phyloP scores from a whole-genome alignment of 768 basidiomycete species.

The Suillus cothurnatus region DNA sequence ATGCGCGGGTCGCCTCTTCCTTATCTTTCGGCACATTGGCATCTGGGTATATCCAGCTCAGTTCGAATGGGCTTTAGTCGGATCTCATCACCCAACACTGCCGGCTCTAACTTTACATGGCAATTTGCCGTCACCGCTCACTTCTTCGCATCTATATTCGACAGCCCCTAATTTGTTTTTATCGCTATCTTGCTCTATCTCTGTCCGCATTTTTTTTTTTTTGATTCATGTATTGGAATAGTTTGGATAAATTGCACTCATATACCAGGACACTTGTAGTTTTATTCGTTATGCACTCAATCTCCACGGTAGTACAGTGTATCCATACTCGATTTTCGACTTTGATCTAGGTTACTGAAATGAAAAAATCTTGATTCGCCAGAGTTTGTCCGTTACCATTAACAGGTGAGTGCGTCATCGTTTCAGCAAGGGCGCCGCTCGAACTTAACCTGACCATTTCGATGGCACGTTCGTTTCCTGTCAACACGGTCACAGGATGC shows the following conservation, averaged over 20 bases:
- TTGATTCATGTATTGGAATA: not conserved
- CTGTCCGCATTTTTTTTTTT: not conserved
- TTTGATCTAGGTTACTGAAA: not conserved
- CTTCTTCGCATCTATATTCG: slow-evolving; percentile 2
- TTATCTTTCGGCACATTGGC: not conserved
- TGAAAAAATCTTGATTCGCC: not conserved
- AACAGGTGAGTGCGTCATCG: not conserved
- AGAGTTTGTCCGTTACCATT: not conserved
- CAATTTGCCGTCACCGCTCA: not conserved
- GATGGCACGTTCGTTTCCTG: not conserved
- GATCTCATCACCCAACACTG: not conserved
- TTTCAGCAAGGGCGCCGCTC: not conserved
- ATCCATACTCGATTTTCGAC: not conserved
- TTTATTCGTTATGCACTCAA: not conserved
- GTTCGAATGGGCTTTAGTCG: not conserved
- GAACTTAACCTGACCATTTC: not conserved
- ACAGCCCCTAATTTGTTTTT: slow-evolving; percentile 3
- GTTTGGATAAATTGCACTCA: not conserved
- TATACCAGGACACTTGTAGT: slow-evolving; percentile 1
- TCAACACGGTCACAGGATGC: not conserved
- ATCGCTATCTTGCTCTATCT: slow-evolving; percentile 5
- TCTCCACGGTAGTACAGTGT: not conserved
- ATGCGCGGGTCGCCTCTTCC: not conserved
- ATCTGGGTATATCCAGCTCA: not conserved
- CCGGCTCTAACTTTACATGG: not conserved